Evolutionary conservation across 371 early-diverging fungal species (phyloP).

Genomic region (Lichtheimia hyalospora): DNA sequence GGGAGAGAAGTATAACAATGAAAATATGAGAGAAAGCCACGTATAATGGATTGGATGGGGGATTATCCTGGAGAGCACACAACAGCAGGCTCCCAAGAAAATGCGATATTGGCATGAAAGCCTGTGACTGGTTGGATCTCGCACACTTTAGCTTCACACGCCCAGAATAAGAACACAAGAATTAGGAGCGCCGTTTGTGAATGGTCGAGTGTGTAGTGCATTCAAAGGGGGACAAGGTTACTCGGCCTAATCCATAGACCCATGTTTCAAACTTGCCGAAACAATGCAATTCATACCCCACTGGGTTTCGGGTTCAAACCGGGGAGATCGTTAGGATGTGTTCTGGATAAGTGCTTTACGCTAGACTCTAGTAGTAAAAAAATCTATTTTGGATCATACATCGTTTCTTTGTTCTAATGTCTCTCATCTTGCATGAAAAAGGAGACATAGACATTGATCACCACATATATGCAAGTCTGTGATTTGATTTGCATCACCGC

Average conservation of each 20-base stretch:
- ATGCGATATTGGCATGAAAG: background rate
- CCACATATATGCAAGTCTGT: background rate
- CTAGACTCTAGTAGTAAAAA: background rate
- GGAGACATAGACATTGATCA: background rate
- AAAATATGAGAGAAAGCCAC: too few relatives aligned
- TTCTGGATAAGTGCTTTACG: background rate
- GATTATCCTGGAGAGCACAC: too few relatives aligned
- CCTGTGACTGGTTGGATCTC: background rate
- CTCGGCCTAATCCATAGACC: background rate
- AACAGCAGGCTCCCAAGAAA: background rate
- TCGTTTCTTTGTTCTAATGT: background rate
- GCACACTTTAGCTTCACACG: background rate
- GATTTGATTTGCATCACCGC: background rate
- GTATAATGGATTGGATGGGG: too few relatives aligned
- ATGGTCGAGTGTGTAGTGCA: background rate
- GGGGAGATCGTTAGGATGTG: background rate
- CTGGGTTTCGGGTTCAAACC: background rate
- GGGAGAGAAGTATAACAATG: too few relatives aligned
- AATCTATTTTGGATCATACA: background rate
- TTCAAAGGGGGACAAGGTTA: background rate
- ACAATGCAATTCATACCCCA: background rate
- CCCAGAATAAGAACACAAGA: background rate
- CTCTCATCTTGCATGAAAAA: background rate
- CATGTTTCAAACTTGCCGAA: constrained; percentile 1
- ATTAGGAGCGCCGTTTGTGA: background rate